phyloP scores from a whole-genome alignment of 2,329 filamentous ascomycete genomes.

The Cordyceps tenuipes region DNA sequence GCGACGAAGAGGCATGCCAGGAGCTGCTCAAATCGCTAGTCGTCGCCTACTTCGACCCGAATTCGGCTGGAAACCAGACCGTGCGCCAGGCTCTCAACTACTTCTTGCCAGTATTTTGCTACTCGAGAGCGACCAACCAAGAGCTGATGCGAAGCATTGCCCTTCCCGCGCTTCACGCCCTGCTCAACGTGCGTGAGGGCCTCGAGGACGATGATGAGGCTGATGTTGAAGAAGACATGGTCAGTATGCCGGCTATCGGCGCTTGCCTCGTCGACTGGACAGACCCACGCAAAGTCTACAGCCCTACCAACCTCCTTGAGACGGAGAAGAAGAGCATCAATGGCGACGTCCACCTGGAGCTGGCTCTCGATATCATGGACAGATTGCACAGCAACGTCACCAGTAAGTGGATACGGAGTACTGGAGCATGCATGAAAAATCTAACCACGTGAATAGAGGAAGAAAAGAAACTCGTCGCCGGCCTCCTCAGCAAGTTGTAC shows the following conservation, averaged over 20 bases:
- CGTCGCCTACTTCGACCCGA: conserved; percentile 81
- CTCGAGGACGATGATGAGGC: conserved; percentile 69
- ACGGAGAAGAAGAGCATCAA: conserved; percentile 57
- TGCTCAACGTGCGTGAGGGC: conserved; percentile 64
- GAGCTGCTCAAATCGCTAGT: conserved; percentile 80
- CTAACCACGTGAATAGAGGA: conserved; percentile 50
- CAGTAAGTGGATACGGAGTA: conserved; percentile 43
- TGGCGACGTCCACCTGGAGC: conserved; percentile 70
- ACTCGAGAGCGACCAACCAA: conserved; percentile 74
- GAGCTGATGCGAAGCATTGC: conserved; percentile 69
- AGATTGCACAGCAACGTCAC: conserved; percentile 57
- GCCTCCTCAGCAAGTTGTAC: conserved; percentile 74
- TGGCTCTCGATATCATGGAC: conserved; percentile 71
- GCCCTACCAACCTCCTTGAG: conserved; percentile 40
- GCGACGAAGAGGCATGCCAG: conserved; percentile 55
- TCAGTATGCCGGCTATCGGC: conserved; percentile 67
- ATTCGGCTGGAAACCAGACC: conserved; percentile 69
- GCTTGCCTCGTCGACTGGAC: conserved; percentile 91
- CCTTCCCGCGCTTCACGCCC: conserved; percentile 64
- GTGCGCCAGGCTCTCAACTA: conserved; percentile 84
- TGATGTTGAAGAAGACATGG: conserved; percentile 69
- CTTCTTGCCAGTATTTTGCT: conserved; percentile 91
- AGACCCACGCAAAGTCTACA: conserved; percentile 73
- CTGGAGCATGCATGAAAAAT: neutral
- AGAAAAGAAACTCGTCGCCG: conserved; percentile 73